phyloP scores from a whole-genome alignment of 2,329 filamentous ascomycete species.

The Microsporum ferrugineum region DNA sequence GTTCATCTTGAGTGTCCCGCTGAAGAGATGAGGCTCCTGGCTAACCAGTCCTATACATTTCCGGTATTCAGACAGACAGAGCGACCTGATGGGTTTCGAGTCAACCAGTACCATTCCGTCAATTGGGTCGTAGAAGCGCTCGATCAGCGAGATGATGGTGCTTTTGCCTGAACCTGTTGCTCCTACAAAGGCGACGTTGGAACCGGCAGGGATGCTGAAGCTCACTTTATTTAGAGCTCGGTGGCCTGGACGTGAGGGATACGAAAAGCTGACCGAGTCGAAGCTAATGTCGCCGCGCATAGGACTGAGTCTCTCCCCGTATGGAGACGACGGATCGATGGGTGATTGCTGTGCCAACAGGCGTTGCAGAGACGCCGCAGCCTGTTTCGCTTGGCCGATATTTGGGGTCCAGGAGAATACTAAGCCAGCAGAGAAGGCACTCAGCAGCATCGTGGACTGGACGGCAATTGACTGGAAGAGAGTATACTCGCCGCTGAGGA shows the following conservation, averaged over 20 bases:
- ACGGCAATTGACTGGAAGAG: conserved; percentile 65
- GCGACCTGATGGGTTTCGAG: conserved; percentile 58
- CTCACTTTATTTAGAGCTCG: conserved; percentile 47
- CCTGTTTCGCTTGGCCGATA: conserved; percentile 54
- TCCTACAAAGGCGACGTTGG: conserved; percentile 47
- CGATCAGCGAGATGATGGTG: conserved; percentile 59
- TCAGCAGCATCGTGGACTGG: conserved; percentile 58
- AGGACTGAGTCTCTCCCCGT: conserved; percentile 14
- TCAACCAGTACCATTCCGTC: conserved; percentile 57
- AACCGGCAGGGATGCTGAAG: conserved; percentile 39
- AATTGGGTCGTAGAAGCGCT: conserved; percentile 60
- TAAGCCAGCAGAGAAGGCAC: conserved; percentile 61
- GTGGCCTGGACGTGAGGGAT: conserved; percentile 52
- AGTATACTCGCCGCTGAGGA: conserved; percentile 53
- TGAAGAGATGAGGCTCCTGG: conserved; percentile 66
- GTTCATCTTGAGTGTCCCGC: conserved; percentile 60
- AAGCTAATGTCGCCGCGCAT: conserved; percentile 35
- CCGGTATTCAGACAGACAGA: conserved; percentile 56
- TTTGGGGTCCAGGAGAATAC: conserved; percentile 66
- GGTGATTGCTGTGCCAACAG: conserved; percentile 3
- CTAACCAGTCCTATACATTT: conserved; percentile 63
- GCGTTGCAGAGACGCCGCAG: conserved; percentile 35
- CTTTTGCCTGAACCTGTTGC: conserved; percentile 69
- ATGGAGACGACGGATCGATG: conserved; percentile 10
- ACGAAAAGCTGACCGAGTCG: conserved; percentile 51